Percentiles rank a stretch among this genome's conserved stretches.
Conservation (phyloP, 768 basidiomycete species). For the Suillus tomentosus region DNA sequence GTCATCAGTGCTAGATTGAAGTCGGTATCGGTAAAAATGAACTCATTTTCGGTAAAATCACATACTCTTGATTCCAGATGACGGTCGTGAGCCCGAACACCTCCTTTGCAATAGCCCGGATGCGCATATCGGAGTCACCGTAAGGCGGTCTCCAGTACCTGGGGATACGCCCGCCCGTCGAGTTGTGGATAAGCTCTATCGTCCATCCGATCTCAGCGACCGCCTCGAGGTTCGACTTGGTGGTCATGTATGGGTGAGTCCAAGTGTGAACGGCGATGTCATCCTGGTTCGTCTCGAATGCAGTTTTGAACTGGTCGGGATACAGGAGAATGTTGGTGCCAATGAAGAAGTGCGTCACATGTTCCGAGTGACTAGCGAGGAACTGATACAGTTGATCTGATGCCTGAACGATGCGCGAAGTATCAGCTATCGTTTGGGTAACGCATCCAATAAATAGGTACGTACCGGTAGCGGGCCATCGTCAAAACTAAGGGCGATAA, state of each 20-base stretch:
- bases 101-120: slow-evolving; percentile 81
- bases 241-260: slow-evolving; percentile 83
- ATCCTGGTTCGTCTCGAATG: slow-evolving; percentile 42
- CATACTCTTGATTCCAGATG: slow-evolving; percentile 89
- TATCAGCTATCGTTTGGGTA: slow-evolving; percentile 12
- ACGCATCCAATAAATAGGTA: slow-evolving; percentile 8
- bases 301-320: slow-evolving; percentile 54
- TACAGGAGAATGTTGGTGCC: slow-evolving; percentile 71
- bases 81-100: slow-evolving; percentile 86
- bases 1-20: slow-evolving; percentile 60
- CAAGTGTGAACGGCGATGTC: slow-evolving; percentile 53
- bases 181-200: slow-evolving; percentile 75
- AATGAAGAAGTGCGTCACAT: slow-evolving; percentile 90
- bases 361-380: slow-evolving; percentile 61
- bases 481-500: slow-evolving; percentile 71
- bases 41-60: slow-evolving; percentile 1
- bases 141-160: slow-evolving; percentile 89
- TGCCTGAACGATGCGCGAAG: slow-evolving; percentile 28
- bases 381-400: slow-evolving; percentile 61
- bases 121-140: slow-evolving; percentile 82
- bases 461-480: slow-evolving; percentile 69
- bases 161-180: slow-evolving; percentile 75
- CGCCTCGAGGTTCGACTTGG: slow-evolving; percentile 65
- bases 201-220: slow-evolving; percentile 81
- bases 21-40: slow-evolving; percentile 8